Percentiles rank a stretch among this genome's conserved stretches.
Conservation (phyloP, 2,329 filamentous ascomycete species). For the Aspergillus sp. region DNA sequence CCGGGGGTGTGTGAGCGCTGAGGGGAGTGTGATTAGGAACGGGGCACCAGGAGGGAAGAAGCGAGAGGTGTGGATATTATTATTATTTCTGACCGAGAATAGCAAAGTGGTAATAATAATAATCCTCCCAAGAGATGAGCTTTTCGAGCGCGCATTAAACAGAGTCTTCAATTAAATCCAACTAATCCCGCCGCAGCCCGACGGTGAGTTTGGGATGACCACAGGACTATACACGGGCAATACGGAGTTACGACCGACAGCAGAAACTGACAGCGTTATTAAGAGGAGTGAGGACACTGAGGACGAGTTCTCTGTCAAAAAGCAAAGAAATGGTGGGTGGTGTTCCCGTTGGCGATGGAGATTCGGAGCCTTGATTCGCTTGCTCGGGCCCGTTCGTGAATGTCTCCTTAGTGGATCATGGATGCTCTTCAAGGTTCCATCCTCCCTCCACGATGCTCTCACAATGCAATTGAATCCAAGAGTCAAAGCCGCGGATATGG, state of each 20-base stretch:
- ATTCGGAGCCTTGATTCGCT: constrained; percentile 24
- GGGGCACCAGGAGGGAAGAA: constrained; percentile 19
- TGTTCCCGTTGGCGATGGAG: constrained; percentile 17
- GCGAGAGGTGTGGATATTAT: constrained; percentile 25
- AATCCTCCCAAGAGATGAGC: constrained; percentile 12
- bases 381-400: constrained; percentile 21
- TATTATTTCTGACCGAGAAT: constrained; percentile 28
- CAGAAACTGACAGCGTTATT: background rate
- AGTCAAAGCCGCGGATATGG: constrained; percentile 4
- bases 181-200: background rate
- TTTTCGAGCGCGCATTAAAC: background rate
- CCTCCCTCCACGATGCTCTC: constrained; percentile 4
- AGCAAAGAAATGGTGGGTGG: constrained; percentile 17
- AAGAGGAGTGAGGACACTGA: background rate
- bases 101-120: constrained; percentile 24
- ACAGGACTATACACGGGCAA: background rate
- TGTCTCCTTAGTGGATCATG: background rate
- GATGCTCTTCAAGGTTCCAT: constrained; percentile 4
- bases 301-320: background rate
- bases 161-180: background rate
- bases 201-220: background rate
- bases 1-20: constrained; percentile 12
- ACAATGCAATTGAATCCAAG: constrained; percentile 13
- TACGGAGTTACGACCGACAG: too few species aligned
- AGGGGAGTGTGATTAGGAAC: constrained; percentile 16